Base-by-base conservation (phyloP, 1,284 basidiomycete genomes). In the Naganishia liquefaciens region DNA sequence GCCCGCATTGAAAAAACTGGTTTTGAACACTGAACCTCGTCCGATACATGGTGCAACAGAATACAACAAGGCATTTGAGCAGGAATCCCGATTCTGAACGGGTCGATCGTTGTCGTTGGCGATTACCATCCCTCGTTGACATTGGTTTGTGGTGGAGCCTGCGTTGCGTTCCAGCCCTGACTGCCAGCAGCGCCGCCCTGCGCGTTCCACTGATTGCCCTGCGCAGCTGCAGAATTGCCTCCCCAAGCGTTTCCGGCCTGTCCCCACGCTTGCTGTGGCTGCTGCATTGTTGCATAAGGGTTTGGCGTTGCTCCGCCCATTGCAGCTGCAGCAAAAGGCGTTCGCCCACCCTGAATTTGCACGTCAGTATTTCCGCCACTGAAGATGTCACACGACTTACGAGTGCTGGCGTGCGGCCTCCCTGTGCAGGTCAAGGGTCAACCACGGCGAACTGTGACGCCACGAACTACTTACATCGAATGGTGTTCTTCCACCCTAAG, bases 221-320 rank as follows among this genome's bases (percentile, higher is more conserved):
- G 69, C 57, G 67, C 33, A 9, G 68, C 42, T 67, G 69, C 44
- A 69, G 64, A 33, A 66, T 68, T 44, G 70, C 68, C 67, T 49
- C 66, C 50, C 75, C 57, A 71, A 23, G 79, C 78, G 6, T n/a
- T n/a, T n/a, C 78, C 80, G 1, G 74, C 74, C 30, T 74, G 76
- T 17, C 73, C 75, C 75, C 74, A 79, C 1, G 72, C 44, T 33
- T 60, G 57, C 9, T 46, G 46, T 2, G 73, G 23, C 11, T 49
- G 43, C 10, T 47, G 46, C 9, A 40, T 70, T 42, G 33, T 40
- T 2, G 71, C 73, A 69, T 84, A 84, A 9, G 86, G 83, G 73
- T 87, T 86, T 5, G 87, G 86, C 25, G 86, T 87, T 63, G 84
- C 79, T 7, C 69, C 72, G 33, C 70, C 70, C 43, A 67, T 61